Conservation (phyloP, 805 yeast species). For the Nakazawaea peltata region DNA sequence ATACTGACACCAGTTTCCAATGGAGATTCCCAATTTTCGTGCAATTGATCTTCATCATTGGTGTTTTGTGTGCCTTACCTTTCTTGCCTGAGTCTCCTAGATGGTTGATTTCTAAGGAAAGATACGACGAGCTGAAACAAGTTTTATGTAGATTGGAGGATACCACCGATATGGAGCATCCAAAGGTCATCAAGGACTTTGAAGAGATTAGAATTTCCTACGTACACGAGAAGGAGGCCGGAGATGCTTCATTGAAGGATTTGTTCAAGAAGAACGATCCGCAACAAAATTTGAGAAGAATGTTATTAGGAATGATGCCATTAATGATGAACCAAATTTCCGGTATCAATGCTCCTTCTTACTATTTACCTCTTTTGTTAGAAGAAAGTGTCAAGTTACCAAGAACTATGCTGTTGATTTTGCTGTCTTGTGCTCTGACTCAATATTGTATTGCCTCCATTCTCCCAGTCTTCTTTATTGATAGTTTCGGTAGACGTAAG, state of each 20-base stretch:
- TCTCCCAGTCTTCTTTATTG: constrained; percentile 30
- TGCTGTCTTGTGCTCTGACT: constrained; percentile 7
- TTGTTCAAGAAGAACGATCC: constrained; percentile 30
- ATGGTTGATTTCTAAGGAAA: constrained; percentile 41
- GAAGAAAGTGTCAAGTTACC: constrained; percentile 7
- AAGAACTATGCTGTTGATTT: constrained; percentile 6
- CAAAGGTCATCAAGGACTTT: constrained; percentile 14
- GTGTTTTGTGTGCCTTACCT: constrained; percentile 9
- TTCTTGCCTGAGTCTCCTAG: constrained; percentile 19
- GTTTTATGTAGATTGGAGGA: constrained; percentile 32
- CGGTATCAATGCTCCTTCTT: constrained; percentile 65
- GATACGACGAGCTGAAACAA: constrained; percentile 33
- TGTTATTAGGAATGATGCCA: constrained; percentile 53
- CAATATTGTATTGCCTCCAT: constrained; percentile 10
- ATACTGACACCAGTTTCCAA: constrained; percentile 36
- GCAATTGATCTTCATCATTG: constrained; percentile 39
- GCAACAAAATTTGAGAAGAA: constrained; percentile 54
- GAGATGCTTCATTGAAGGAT: constrained; percentile 24
- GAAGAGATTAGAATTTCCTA: constrained; percentile 12
- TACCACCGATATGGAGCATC: constrained; percentile 12
- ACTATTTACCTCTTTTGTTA: constrained; percentile 26
- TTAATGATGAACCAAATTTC: constrained; percentile 67
- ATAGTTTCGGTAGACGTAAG: constrained; percentile 24
- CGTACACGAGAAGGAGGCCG: constrained; percentile 7
- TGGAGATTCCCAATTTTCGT: constrained; percentile 66